phyloP scores from a whole-genome alignment of 768 basidiomycete species.

The Boletus reticuloceps region DNA sequence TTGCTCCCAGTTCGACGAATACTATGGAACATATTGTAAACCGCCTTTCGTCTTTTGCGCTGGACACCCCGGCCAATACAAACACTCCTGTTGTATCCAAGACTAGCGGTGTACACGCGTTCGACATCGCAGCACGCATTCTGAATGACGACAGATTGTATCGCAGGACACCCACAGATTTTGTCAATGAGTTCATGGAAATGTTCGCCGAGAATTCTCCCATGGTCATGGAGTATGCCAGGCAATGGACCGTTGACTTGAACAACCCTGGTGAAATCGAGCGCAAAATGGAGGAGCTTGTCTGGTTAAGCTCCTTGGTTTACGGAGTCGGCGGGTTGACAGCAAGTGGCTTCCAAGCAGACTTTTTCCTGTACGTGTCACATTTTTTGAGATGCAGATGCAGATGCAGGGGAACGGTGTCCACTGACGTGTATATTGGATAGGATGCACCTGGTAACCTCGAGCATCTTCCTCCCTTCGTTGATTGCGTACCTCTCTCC shows the following conservation, averaged over 20 bases:
- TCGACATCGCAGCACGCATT: slow-evolving; percentile 54
- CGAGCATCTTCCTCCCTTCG: slow-evolving; percentile 29
- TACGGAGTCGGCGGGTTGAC: slow-evolving; percentile 59
- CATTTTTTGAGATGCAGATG: neutral
- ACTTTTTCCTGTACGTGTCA: slow-evolving; percentile 50
- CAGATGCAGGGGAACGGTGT: no score
- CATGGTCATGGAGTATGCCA: slow-evolving; percentile 21
- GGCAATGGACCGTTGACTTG: slow-evolving; percentile 43
- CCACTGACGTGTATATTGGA: neutral
- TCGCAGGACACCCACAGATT: slow-evolving; percentile 7
- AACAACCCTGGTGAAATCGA: slow-evolving; percentile 37
- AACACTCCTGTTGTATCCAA: neutral
- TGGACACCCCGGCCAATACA: neutral
- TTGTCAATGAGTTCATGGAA: slow-evolving; percentile 17
- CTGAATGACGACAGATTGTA: slow-evolving; percentile 43
- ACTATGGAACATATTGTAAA: neutral
- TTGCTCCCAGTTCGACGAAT: neutral
- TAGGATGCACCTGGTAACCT: slow-evolving; percentile 32
- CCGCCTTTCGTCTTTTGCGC: slow-evolving; percentile 3
- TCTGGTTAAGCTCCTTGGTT: slow-evolving; percentile 52
- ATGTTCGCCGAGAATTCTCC: neutral
- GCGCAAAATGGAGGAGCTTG: slow-evolving; percentile 62
- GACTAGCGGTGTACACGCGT: slow-evolving; percentile 28
- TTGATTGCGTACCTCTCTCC: slow-evolving; percentile 15
- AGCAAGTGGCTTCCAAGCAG: slow-evolving; percentile 39